Base-by-base conservation (phyloP, 305 asterid genomes). In the Fraxinus paxiana region DNA sequence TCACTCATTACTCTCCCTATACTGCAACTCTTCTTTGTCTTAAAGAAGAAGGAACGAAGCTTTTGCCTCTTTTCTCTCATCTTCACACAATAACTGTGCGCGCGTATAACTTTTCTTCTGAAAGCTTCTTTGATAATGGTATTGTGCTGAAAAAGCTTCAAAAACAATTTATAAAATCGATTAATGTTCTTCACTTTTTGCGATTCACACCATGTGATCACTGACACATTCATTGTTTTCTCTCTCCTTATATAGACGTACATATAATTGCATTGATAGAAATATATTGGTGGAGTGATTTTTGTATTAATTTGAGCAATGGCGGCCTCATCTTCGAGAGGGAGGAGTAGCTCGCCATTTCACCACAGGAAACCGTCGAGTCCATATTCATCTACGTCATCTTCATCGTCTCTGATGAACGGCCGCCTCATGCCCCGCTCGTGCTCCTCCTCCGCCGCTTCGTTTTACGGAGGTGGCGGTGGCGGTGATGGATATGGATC, bases 311-410 rank as follows among this genome's bases (percentile, higher is more conserved):
- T 43, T 24, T 77, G 87, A 75, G 87, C 48, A 86, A 93, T 92
- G 97, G 95, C 97, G 87, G 94, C 96, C 71, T 92, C 97, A 76
- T 91, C 98, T 24, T 91, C 97, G 37, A 88, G 93, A 84, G 97
- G 96, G 85, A 92, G 98, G 76, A 92, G 97, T 86, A 90, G 92
- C 86, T 89, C 98, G 76, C 98, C 97, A 3, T 89, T 88, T 81
- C 88, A 87, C 65, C 34, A 87, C 83, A 83, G 86, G 56, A 96
- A 91, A 85, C 94, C 92, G 65, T 87, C 93, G 73, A 94, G 90
- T 85, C 97, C 97, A 82, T 91, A 82, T 93, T 93, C 98, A 3
- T 91, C 98, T 1, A 82, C 92, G 0, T 92, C 98, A 48, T 95
- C 98, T 38, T 83, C 98, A 18, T 93, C 98, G 59, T 93, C 97